These are phyloP conservation scores for Chiua virens DNA, from an alignment of 768 basidiomycete species.

Conservation along the genomic window DNA sequence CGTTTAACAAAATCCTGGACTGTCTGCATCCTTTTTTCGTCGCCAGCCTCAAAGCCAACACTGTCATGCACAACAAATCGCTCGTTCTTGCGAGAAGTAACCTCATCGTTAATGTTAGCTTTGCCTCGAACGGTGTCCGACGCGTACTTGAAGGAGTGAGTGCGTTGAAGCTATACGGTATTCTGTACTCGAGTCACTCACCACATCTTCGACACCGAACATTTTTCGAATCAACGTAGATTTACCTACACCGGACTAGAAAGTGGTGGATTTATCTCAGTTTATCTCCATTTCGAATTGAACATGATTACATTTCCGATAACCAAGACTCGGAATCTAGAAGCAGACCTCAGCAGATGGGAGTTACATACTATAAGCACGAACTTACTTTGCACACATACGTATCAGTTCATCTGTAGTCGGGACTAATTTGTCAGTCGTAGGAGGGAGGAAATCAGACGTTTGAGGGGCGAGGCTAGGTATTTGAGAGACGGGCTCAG, in stretches of 20 bases:
- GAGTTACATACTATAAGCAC: not conserved
- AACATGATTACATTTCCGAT: conserved; percentile 13
- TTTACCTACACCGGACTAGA: conserved; percentile 17
- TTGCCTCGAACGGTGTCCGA: conserved; percentile 1
- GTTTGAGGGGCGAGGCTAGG: not conserved
- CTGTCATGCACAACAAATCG: conserved; percentile 20
- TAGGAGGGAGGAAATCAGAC: not conserved
- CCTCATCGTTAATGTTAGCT: conserved; percentile 11
- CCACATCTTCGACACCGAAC: conserved; percentile 13
- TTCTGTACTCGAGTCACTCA: not conserved
- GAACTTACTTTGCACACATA: conserved; percentile 5
- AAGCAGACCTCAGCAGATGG: not conserved
- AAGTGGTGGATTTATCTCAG: not conserved
- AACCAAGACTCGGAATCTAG: conserved; percentile 15
- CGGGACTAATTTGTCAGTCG: not conserved
- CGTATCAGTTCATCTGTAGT: conserved; percentile 7
- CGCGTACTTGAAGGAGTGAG: not conserved
- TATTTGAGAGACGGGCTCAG: not conserved
- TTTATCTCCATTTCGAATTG: not conserved
- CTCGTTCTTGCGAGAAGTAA: conserved; percentile 7
- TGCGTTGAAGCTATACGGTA: not conserved
- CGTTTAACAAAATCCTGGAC: conserved; percentile 3
- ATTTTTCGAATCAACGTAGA: conserved; percentile 9
- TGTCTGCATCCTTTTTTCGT: not conserved
- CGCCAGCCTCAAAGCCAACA: conserved; percentile 16